These are phyloP conservation scores for Solanum tarijense DNA, from an alignment of 257 asterid genomes.

Conservation along the genomic window DNA sequence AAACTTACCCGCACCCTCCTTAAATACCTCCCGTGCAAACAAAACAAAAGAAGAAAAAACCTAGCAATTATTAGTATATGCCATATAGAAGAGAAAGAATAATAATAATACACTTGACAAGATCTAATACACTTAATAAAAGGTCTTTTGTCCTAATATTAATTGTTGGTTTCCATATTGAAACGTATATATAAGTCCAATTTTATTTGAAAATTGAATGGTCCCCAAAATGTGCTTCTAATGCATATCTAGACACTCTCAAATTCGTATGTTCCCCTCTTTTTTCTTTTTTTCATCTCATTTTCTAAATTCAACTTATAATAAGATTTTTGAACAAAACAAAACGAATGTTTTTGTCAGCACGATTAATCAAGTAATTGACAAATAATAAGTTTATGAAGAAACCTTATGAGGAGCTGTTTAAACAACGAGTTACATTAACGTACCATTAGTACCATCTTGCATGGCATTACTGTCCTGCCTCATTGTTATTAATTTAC, in stretches of 20 bases:
- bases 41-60: background rate
- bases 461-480: background rate
- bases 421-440: background rate
- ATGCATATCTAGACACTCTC: slow-evolving; percentile 54
- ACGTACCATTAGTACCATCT: background rate
- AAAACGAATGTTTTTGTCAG: too few species aligned
- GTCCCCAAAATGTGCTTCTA: slow-evolving; percentile 36
- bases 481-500: background rate
- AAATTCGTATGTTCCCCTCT: slow-evolving; percentile 22
- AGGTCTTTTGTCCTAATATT: background rate
- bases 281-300: background rate
- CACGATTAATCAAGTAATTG: too few species aligned
- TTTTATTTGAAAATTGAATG: slow-evolving; percentile 30
- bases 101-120: background rate
- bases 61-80: too few species aligned
- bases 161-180: background rate
- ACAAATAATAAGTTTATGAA: too few species aligned
- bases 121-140: background rate
- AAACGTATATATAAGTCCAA: background rate
- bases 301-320: background rate
- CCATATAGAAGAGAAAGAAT: too few species aligned
- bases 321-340: background rate
- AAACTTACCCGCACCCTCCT: background rate
- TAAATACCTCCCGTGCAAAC: background rate
- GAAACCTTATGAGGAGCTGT: background rate